Conservation (phyloP, 495 filamentous ascomycete species). For the Platismatia glauca region DNA sequence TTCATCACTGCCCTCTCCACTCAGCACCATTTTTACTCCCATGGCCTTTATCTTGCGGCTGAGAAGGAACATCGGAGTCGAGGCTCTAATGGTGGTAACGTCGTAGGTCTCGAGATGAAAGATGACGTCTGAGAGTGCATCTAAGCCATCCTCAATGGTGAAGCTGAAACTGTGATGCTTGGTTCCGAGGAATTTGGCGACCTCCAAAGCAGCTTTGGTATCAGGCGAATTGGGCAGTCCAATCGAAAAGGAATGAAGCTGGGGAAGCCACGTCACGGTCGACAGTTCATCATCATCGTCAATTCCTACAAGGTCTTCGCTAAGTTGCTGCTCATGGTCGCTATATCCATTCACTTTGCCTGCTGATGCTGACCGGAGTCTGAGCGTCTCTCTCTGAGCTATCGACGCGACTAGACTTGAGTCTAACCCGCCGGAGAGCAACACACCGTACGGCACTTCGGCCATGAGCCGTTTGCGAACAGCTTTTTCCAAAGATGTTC, state of each 20-base stretch:
- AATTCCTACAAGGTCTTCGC: conserved; percentile 77
- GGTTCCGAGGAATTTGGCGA: conserved; percentile 90
- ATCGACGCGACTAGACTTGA: conserved; percentile 93
- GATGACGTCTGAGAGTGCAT: conserved; percentile 93
- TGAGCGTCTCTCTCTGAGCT: conserved; percentile 81
- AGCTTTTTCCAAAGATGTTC: conserved; percentile 75
- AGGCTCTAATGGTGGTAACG: conserved; percentile 96
- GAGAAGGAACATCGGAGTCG: conserved; percentile 96
- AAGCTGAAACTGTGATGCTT: conserved; percentile 98
- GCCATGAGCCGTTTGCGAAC: conserved; percentile 97
- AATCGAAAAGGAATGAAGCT: conserved; percentile 97
- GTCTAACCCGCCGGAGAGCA: conserved; percentile 91
- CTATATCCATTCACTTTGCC: conserved; percentile 31
- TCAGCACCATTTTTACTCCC: conserved; percentile 98
- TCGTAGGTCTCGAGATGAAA: conserved; percentile 97
- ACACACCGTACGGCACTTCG: conserved; percentile 93
- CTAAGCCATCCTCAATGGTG: conserved; percentile 90
- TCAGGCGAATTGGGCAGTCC: conserved; percentile 87
- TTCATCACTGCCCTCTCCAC: conserved; percentile 92
- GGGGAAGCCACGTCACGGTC: conserved; percentile 83
- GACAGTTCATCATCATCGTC: conserved; percentile 82
- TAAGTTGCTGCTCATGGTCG: conserved; percentile 40
- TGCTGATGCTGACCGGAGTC: conserved; percentile 53
- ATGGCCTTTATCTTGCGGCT: conserved; percentile 98
- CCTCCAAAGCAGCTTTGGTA: conserved; percentile 76